These are phyloP conservation scores for Apophysomyces elegans DNA, from an alignment of 371 early-diverging fungal genomes.

Conservation along the genomic window DNA sequence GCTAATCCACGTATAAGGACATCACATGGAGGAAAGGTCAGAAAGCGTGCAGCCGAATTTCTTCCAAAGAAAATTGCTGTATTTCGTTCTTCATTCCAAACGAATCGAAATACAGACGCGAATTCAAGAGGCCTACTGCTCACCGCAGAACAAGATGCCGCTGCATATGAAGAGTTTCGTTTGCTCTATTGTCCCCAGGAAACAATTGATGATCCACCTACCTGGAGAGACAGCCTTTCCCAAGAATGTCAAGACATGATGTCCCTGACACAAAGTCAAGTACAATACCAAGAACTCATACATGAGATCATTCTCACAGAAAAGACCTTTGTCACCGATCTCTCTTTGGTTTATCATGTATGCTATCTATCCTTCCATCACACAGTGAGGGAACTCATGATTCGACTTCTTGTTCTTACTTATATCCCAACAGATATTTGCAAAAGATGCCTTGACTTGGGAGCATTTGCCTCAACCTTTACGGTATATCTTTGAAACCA, in stretches of 20 bases:
- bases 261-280: constrained; percentile 24
- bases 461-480: constrained; percentile 55
- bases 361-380: background rate
- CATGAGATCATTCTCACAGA: constrained; percentile 70
- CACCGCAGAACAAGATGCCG: constrained; percentile 1
- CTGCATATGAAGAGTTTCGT: constrained; percentile 1
- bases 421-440: constrained; percentile 48
- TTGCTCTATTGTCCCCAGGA: background rate
- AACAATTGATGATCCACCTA: background rate
- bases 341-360: constrained; percentile 63
- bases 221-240: constrained; percentile 28
- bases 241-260: constrained; percentile 2
- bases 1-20: background rate
- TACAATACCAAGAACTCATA: constrained; percentile 69
- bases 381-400: background rate
- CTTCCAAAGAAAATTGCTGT: constrained; percentile 4
- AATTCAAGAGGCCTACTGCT: background rate
- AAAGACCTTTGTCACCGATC: constrained; percentile 62
- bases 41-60: constrained; percentile 3
- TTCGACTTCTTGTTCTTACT: background rate
- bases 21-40: background rate
- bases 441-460: constrained; percentile 43
- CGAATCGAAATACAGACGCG: background rate
- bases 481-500: constrained; percentile 57
- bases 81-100: background rate